phyloP scores from a whole-genome alignment of 1,139 yeast species.

The Protomyces inouyei region DNA sequence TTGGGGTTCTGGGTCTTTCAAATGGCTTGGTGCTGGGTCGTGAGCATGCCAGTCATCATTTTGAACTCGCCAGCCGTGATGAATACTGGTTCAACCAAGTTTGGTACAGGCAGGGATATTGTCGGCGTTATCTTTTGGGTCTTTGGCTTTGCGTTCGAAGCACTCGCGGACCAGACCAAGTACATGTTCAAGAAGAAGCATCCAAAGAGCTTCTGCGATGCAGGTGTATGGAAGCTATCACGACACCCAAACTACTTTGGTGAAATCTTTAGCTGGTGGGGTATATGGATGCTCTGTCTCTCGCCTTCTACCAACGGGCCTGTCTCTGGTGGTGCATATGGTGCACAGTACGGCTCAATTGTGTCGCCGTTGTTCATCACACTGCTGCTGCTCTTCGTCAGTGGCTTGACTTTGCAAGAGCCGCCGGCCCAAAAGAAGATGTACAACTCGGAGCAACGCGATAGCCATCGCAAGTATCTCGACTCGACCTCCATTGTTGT shows the following conservation, averaged over 20 bases:
- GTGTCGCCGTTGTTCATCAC: conserved; percentile 23
- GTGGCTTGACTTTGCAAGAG: conserved; percentile 20
- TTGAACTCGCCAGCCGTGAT: conserved; percentile 17
- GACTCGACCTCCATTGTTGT: conserved; percentile 7
- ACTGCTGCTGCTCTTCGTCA: conserved; percentile 6
- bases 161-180: conserved; percentile 21
- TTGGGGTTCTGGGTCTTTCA: conserved; percentile 25
- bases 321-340: conserved; percentile 12
- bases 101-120: conserved; percentile 20
- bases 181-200: conserved; percentile 23
- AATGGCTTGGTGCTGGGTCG: conserved; percentile 25
- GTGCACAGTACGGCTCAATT: conserved; percentile 20
- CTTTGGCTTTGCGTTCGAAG: conserved; percentile 13
- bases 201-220: conserved; percentile 20
- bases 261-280: conserved; percentile 25
- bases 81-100: conserved; percentile 2
- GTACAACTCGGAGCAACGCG: conserved; percentile 23
- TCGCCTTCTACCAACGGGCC: conserved; percentile 24
- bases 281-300: conserved; percentile 23
- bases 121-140: conserved; percentile 21
- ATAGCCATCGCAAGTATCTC: conserved; percentile 5
- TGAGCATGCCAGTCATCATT: conserved; percentile 16
- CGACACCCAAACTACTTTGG: conserved; percentile 24
- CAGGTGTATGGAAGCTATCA: conserved; percentile 17
- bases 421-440: conserved; percentile 21